A percentile compares a stretch with the other conserved stretches of the same genome.
Evolutionary conservation across 768 basidiomycete genomes (phyloP).

Genomic region (Boletus sp.): DNA sequence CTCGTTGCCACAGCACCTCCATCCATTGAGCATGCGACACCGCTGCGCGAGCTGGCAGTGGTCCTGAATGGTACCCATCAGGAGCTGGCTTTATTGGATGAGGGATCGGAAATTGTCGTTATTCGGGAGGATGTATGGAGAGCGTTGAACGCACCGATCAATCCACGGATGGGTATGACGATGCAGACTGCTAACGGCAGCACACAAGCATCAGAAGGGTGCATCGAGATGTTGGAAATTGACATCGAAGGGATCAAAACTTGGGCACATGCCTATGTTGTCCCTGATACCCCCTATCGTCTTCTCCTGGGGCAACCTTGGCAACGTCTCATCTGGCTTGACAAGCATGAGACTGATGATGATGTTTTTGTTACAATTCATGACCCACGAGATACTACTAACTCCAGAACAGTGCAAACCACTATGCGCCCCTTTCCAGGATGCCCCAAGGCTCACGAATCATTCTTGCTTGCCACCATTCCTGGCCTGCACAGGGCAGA

Average conservation of each 20-base stretch:
- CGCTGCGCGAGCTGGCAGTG: neutral
- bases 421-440: too few relatives aligned
- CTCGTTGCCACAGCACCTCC: neutral
- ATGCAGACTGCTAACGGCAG: constrained; percentile 25
- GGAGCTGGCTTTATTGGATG: neutral
- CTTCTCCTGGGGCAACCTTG: constrained; percentile 22
- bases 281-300: constrained; percentile 15
- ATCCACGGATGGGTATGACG: constrained; percentile 10
- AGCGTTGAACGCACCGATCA: constrained; percentile 13
- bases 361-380: neutral
- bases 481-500: neutral
- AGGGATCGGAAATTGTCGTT: constrained; percentile 27
- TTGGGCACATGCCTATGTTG: constrained; percentile 24
- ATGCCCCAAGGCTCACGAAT: too few relatives aligned
- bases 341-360: constrained; percentile 5
- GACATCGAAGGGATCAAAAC: constrained; percentile 17
- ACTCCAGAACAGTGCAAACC: neutral
- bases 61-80: neutral
- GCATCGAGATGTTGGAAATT: constrained; percentile 8
- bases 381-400: neutral
- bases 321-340: constrained; percentile 16
- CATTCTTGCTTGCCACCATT: too few relatives aligned
- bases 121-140: constrained; percentile 16
- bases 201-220: neutral
- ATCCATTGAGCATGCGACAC: constrained; percentile 1